Base-by-base conservation (phyloP, 768 basidiomycete species). In the Cystobasidium ongulense region DNA sequence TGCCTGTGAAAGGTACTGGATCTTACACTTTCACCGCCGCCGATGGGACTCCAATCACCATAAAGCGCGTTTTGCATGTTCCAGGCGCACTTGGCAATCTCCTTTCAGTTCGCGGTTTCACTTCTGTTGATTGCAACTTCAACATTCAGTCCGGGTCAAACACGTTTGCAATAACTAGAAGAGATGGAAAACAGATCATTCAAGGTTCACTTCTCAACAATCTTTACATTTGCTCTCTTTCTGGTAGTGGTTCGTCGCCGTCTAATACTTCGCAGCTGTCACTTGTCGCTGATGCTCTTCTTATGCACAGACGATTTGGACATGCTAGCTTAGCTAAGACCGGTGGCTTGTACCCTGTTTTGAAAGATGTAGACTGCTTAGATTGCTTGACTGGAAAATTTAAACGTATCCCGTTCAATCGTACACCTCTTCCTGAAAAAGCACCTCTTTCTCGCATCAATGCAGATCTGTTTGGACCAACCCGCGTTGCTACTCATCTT, bases 231-330 rank as follows among this genome's bases (percentile, higher is more conserved):
- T 46, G 41, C 18, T 35, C 39, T 31, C 50, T 53, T 35, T 33
- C 43, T n/a, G 17, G 23, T 29, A 31, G 23, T 41, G 65, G 65
- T 67, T 36, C 65, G 65, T 67, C 65, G 7, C n/a, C 21, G 50
- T 50, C 50, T n/a, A n/a, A 39, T 10, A 10, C 46, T 29, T 25
- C 41, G 43, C 41, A 67, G 39, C 29, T 50, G 35, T 67, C 43
- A 25, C 50, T 67, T 23, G 43, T 67, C 21, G 65, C 65, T 67
- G 65, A 67, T 67, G 65, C 41, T 13, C 3, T 27, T n/a, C 27
- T 67, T 18, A 29, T n/a, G 25, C 65, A 67, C 65, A 67, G 65
- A 67, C 65, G 65, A n/a, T 67, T 67, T 27, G 65, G 43, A 50
- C 65, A 67, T 67, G 65, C 50, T 50, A 53, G 50, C 43, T 52